These are phyloP conservation scores for Schwanniomyces polymorphus DNA, from an alignment of 805 yeast species.

Conservation along the genomic window DNA sequence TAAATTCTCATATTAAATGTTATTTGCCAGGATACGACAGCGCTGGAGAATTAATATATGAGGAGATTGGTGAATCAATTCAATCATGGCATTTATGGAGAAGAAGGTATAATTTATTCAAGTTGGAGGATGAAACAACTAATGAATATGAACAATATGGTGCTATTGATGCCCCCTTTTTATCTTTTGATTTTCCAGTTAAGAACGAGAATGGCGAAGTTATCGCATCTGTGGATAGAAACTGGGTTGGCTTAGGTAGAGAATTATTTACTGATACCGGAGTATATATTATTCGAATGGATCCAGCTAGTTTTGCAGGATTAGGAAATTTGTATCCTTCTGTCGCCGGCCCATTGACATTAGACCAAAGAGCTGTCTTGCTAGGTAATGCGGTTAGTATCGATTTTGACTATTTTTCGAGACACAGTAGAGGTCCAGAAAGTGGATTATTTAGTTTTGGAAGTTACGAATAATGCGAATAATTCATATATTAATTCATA, in stretches of 20 bases:
- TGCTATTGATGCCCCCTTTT: slow-evolving; percentile 78
- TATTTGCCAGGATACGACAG: slow-evolving; percentile 54
- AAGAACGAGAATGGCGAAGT: slow-evolving; percentile 55
- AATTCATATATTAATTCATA: not conserved
- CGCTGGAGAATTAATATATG: slow-evolving; percentile 37
- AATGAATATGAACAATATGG: slow-evolving; percentile 77
- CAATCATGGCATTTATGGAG: slow-evolving; percentile 98
- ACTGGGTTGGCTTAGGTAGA: slow-evolving; percentile 93
- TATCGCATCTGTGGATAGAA: slow-evolving; percentile 79
- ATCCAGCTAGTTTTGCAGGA: slow-evolving; percentile 64
- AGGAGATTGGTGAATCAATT: slow-evolving; percentile 75
- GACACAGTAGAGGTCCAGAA: slow-evolving; percentile 67
- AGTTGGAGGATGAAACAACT: slow-evolving; percentile 39
- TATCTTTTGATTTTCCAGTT: slow-evolving; percentile 85
- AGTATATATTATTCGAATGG: slow-evolving; percentile 84
- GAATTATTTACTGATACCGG: slow-evolving; percentile 95
- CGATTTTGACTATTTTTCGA: slow-evolving; percentile 95
- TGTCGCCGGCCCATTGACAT: slow-evolving; percentile 54
- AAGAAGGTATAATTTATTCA: slow-evolving; percentile 79
- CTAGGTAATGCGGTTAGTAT: slow-evolving; percentile 87
- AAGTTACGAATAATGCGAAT: slow-evolving; percentile 13
- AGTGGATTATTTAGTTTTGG: slow-evolving; percentile 44
- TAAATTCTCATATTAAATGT: slow-evolving; percentile 84
- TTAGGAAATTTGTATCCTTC: slow-evolving; percentile 52
- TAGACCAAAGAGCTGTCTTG: slow-evolving; percentile 84